Evolutionary conservation across 1,139 yeast genomes (phyloP), one percentile per base, ranked within the genome.

Genomic region (Hanseniaspora gamundiae): DNA sequence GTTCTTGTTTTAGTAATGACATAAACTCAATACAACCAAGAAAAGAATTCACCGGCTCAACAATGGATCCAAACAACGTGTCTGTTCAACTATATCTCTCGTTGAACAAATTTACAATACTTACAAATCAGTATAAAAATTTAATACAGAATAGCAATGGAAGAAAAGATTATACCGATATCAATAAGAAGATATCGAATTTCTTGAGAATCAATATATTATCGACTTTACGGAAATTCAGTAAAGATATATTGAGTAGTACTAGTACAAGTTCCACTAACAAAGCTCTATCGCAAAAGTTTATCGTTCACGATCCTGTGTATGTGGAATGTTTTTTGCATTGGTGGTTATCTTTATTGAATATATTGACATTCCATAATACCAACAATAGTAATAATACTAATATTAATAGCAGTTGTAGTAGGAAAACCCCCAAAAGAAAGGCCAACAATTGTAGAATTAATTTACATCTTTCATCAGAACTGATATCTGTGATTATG

Each of bases 291-390:
- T n/a, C n/a, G n/a, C 36, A 33, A 17, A 17, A 16, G 11, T 19
- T 17, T 3, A 17, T 33, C 28, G 6, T 35, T 21, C 19, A 22
- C 4, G 29, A 36, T 17, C 17, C 28, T 14, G 28, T 24, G 2
- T 22, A 36, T 24, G 10, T 36, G 2, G 39, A 36, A 13, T 36
- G 39, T 36, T 44, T 58, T 30, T 45, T 48, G 5, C 63, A 59
- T 41, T 60, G 64, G 64, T 60, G 64, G 64, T 48, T 55, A 2
- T 51, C 58, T 2, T 42, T 58, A 20, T 40, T 60, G 41, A 57
- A 57, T 43, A 52, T 52, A 40, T 43, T 57, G 22, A 52, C 39
- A 35, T 39, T 29, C 22, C 35, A 31, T 27, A n/a, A 7, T 24
- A 24, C 6, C 9, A 24, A 24, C 26, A 24, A 6, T 24, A 40